These are phyloP conservation scores for Moesziomyces sp. DNA, from an alignment of 1,284 basidiomycete species.

Conservation along the genomic window DNA sequence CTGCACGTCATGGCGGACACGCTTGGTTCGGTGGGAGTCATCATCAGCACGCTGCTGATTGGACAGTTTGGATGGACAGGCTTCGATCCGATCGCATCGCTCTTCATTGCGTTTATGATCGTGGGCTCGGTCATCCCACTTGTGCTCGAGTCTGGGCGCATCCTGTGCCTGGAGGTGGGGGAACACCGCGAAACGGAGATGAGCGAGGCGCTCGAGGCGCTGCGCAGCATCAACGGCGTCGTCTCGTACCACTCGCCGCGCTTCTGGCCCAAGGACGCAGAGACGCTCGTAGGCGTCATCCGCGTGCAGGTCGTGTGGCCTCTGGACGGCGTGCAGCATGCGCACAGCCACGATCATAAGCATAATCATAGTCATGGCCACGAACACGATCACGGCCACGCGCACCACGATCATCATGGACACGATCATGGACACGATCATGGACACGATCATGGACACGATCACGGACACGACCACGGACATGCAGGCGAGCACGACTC, in stretches of 20 bases:
- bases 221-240: conserved; percentile 77
- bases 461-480: conserved; percentile 70
- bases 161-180: conserved; percentile 86
- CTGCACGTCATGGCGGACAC: conserved; percentile 73
- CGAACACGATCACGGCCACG: conserved; percentile 59
- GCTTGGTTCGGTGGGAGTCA: conserved; percentile 93
- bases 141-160: conserved; percentile 89
- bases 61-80: conserved; percentile 99
- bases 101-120: conserved; percentile 95
- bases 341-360: conserved; percentile 4
- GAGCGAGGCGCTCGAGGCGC: conserved; percentile 79
- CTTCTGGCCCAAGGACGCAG: conserved; percentile 96
- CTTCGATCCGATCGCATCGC: conserved; percentile 96
- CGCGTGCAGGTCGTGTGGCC: conserved; percentile 68
- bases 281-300: conserved; percentile 86
- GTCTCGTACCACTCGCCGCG: conserved; percentile 82
- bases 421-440: conserved; percentile 71
- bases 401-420: conserved; percentile 70
- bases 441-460: conserved; percentile 67
- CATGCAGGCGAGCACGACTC: conserved; percentile 43
- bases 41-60: conserved; percentile 94
- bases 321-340: conserved; percentile 58
- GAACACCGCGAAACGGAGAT: conserved; percentile 76
- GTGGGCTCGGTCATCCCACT: conserved; percentile 94
- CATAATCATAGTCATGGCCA: conserved; percentile 3